Evolutionary conservation across 2,329 filamentous ascomycete genomes (phyloP).

Genomic region (Pseudogymnoascus sp.): DNA sequence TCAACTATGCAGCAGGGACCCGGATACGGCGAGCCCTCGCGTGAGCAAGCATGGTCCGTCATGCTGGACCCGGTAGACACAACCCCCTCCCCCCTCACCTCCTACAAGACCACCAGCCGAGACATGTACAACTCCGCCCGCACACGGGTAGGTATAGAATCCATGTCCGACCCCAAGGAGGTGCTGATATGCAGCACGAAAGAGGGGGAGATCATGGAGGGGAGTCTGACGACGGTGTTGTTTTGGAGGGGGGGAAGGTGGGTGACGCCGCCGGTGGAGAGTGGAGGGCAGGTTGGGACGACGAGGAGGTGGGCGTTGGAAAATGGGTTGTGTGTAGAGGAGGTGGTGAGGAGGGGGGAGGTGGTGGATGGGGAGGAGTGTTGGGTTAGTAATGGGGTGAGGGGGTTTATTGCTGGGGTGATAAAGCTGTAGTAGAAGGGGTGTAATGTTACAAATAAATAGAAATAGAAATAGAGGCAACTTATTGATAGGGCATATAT

Average conservation of each 20-base stretch:
- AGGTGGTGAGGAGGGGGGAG: constrained; percentile 50
- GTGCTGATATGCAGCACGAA: constrained; percentile 64
- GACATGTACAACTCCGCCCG: constrained; percentile 66
- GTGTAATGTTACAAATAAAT: not conserved
- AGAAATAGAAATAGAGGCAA: not conserved
- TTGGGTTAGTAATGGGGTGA: constrained; percentile 83
- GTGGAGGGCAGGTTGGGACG: constrained; percentile 77
- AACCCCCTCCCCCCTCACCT: constrained; percentile 58
- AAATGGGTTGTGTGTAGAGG: constrained; percentile 62
- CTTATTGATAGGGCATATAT: not conserved
- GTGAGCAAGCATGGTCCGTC: constrained; percentile 37
- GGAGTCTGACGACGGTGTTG: constrained; percentile 75
- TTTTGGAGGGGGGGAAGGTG: constrained; percentile 67
- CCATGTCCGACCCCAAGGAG: constrained; percentile 50
- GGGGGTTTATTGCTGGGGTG: constrained; percentile 61
- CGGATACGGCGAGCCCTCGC: constrained; percentile 22
- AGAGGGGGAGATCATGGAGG: constrained; percentile 70
- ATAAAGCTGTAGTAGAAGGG: constrained; percentile 19
- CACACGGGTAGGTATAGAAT: constrained; percentile 48
- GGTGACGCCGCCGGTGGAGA: constrained; percentile 72
- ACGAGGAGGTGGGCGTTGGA: constrained; percentile 78
- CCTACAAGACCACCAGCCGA: constrained; percentile 77
- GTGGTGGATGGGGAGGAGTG: constrained; percentile 68
- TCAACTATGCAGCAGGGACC: constrained; percentile 3
- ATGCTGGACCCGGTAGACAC: constrained; percentile 47